phyloP scores from a whole-genome alignment of 768 basidiomycete genomes.

The Naganishia friedmannii region DNA sequence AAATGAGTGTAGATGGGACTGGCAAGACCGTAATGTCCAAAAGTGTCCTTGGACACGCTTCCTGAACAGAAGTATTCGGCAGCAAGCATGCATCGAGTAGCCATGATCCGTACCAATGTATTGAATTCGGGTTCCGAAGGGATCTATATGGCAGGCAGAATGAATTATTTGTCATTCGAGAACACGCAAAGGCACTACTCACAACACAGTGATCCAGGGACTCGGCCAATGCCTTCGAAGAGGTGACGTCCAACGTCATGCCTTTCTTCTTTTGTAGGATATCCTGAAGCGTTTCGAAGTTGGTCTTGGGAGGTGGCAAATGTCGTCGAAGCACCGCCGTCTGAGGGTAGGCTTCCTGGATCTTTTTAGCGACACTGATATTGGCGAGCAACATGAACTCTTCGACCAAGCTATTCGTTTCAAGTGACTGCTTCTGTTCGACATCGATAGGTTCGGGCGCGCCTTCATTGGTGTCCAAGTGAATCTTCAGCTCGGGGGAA shows the following conservation, averaged over 20 bases:
- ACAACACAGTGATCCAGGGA: conserved; percentile 86
- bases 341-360: conserved; percentile 90
- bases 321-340: conserved; percentile 89
- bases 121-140: conserved; percentile 84
- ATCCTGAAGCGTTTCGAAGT: conserved; percentile 94
- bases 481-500: conserved; percentile 96
- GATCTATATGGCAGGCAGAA: conserved; percentile 59
- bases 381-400: conserved; percentile 99
- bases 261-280: conserved; percentile 81
- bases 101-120: conserved; percentile 97
- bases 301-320: conserved; percentile 81
- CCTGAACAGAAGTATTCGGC: conserved; percentile 98
- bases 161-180: neutral
- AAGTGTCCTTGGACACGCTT: conserved; percentile 84
- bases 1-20: conserved; percentile 97
- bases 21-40: conserved; percentile 96
- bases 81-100: conserved; percentile 94
- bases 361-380: conserved; percentile 84
- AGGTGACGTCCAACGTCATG: conserved; percentile 79
- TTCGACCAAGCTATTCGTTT: conserved; percentile 95
- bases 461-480: conserved; percentile 86
- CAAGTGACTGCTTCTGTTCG: conserved; percentile 84
- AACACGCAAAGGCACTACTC: conserved; percentile 44
- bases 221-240: conserved; percentile 79
- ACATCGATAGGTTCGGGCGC: conserved; percentile 89